Conservation (phyloP, 805 yeast genomes). For the Candida andamanensis region DNA sequence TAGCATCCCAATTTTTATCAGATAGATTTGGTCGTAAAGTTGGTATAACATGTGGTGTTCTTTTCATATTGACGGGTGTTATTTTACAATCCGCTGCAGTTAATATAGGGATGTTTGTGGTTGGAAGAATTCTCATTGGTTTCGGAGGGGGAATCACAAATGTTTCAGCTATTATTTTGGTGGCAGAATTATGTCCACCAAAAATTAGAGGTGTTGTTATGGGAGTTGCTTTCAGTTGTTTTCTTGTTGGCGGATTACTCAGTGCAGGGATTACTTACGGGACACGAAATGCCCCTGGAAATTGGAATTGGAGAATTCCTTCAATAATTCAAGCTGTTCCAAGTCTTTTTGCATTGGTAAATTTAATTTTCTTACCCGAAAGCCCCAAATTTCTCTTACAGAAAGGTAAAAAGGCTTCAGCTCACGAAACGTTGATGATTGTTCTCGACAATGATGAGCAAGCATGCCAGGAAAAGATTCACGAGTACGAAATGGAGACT, state of each 20-base stretch:
- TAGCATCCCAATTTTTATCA: constrained; percentile 2
- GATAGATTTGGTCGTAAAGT: constrained; percentile 22
- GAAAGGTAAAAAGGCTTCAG: constrained; percentile 13
- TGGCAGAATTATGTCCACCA: constrained; percentile 29
- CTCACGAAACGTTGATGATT: constrained; percentile 10
- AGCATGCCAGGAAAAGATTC: neutral
- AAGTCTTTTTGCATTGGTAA: constrained; percentile 8
- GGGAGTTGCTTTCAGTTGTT: constrained; percentile 15
- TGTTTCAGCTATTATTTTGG: constrained; percentile 28
- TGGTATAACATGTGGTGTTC: constrained; percentile 19
- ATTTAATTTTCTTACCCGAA: constrained; percentile 16
- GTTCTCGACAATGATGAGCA: constrained; percentile 2
- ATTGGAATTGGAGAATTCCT: constrained; percentile 15
- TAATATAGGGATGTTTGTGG: constrained; percentile 31
- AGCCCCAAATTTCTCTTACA: constrained; percentile 15
- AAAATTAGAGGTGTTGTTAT: constrained; percentile 22
- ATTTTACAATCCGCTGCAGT: constrained; percentile 33
- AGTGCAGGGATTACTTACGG: constrained; percentile 19
- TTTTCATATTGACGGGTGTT: constrained; percentile 26
- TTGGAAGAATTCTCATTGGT: constrained; percentile 33
- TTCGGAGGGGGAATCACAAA: constrained; percentile 25
- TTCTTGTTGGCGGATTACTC: constrained; percentile 16
- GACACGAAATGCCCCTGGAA: constrained; percentile 12
- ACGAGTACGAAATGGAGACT: constrained; percentile 2
- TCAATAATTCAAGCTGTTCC: constrained; percentile 12